These are phyloP conservation scores for Hamamelis virginiana DNA, from an alignment of 164 flowering plant genomes.

Conservation along the genomic window DNA sequence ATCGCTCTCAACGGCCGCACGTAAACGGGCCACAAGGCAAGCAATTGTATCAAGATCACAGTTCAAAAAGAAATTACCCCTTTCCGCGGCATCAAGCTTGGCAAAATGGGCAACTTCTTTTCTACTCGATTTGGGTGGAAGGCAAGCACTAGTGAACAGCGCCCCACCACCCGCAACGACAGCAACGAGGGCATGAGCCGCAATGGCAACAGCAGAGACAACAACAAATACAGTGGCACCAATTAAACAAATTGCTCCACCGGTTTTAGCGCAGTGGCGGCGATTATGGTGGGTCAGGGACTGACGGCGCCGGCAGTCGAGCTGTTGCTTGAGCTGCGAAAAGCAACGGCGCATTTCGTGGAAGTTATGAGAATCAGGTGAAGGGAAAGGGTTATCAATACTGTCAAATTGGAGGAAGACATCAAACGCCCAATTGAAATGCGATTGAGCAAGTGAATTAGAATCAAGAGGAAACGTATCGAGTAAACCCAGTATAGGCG, in stretches of 20 bases:
- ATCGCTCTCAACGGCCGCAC: conserved; percentile 52
- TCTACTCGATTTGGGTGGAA: conserved; percentile 29
- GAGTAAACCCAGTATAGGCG: conserved; percentile 44
- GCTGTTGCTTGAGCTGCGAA: conserved; percentile 48
- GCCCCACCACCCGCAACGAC: conserved; percentile 25
- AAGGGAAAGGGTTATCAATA: conserved; percentile 58
- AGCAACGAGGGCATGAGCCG: conserved; percentile 46
- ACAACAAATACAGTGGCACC: conserved; percentile 40
- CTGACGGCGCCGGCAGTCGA: conserved; percentile 41
- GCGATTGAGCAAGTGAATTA: conserved; percentile 36
- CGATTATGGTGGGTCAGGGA: conserved; percentile 32
- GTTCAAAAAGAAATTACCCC: conserved; percentile 57
- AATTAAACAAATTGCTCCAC: conserved; percentile 48
- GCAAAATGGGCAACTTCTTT: conserved; percentile 45
- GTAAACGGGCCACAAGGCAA: conserved; percentile 57
- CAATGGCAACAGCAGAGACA: conserved; percentile 39
- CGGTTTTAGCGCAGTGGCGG: conserved; percentile 24
- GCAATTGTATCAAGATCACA: conserved; percentile 69
- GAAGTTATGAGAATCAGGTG: conserved; percentile 44
- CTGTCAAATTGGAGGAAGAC: conserved; percentile 48
- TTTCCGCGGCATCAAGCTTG: conserved; percentile 74
- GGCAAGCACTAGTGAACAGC: conserved; percentile 23
- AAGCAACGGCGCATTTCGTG: conserved; percentile 49
- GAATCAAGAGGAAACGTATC: conserved; percentile 40
- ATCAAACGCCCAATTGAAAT: conserved; percentile 47